Percentiles rank a stretch among this genome's conserved stretches.
These are phyloP conservation scores for Orbilia quercus DNA, from an alignment of 2,329 filamentous ascomycete species.

Conservation along the genomic window DNA sequence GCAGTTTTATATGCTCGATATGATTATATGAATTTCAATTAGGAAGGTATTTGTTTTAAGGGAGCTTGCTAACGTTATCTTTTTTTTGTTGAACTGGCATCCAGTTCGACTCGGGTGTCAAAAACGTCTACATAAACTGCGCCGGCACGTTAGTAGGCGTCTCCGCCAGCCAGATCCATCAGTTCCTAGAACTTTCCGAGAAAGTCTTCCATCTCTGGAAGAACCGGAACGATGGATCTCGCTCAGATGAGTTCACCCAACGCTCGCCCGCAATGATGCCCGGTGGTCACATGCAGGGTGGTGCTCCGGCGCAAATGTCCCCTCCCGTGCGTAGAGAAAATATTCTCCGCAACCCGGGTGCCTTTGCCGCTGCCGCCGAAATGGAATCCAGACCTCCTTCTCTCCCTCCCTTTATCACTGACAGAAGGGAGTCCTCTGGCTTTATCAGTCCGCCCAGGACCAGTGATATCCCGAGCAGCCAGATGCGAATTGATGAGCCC, in stretches of 20 bases:
- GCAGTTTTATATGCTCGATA: not conserved
- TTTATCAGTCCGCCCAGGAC: slow-evolving; percentile 13
- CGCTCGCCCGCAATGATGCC: too few relatives aligned
- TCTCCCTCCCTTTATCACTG: not conserved
- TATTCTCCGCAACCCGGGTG: not conserved
- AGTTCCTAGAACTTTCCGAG: slow-evolving; percentile 39
- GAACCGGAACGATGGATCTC: slow-evolving; percentile 33
- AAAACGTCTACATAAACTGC: slow-evolving; percentile 45
- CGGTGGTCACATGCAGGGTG: too few relatives aligned
- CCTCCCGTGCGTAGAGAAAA: not conserved
- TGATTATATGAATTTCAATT: not conserved
- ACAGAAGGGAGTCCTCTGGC: not conserved
- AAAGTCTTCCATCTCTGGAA: slow-evolving; percentile 51
- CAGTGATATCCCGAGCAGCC: slow-evolving; percentile 5
- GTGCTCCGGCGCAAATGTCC: too few relatives aligned
- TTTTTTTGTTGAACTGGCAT: not conserved
- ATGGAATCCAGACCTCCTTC: not conserved
- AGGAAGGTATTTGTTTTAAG: not conserved
- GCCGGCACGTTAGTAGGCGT: slow-evolving; percentile 40
- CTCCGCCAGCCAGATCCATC: slow-evolving; percentile 24
- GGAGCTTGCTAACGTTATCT: not conserved
- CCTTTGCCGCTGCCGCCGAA: not conserved
- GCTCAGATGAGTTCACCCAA: slow-evolving; percentile 10
- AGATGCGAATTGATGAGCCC: slow-evolving; percentile 7
- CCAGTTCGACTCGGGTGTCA: slow-evolving; percentile 27